These are phyloP conservation scores for Podospora sp. DNA, from an alignment of 495 filamentous ascomycete species.

Conservation along the genomic window DNA sequence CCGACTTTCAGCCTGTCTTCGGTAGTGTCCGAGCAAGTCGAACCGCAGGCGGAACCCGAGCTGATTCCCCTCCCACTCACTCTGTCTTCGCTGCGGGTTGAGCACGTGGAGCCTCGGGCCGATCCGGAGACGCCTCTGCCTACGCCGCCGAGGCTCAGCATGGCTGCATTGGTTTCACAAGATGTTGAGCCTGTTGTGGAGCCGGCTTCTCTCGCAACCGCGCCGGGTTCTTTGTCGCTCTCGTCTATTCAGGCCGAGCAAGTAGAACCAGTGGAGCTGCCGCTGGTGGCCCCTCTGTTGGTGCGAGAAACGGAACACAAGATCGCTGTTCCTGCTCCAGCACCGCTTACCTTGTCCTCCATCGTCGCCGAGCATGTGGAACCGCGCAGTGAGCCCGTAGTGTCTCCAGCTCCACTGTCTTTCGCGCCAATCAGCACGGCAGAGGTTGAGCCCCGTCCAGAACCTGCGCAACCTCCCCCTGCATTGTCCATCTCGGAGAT, in stretches of 20 bases:
- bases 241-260: slow-evolving; percentile 29
- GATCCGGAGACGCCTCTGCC: slow-evolving; percentile 28
- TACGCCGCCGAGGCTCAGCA: slow-evolving; percentile 26
- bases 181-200: slow-evolving; percentile 31
- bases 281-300: slow-evolving; percentile 11
- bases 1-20: slow-evolving; percentile 31
- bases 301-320: slow-evolving; percentile 13
- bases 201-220: slow-evolving; percentile 5
- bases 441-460: slow-evolving; percentile 32
- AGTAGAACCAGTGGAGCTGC: slow-evolving; percentile 27
- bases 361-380: slow-evolving; percentile 30
- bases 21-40: slow-evolving; percentile 33
- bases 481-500: slow-evolving; percentile 7
- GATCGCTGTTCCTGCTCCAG: slow-evolving; percentile 4
- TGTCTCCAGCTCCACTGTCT: slow-evolving; percentile 24
- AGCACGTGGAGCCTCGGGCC: slow-evolving; percentile 33
- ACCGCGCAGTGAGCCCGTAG: slow-evolving; percentile 24
- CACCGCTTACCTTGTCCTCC: slow-evolving; percentile 27
- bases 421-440: slow-evolving; percentile 34
- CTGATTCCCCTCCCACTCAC: slow-evolving; percentile 25
- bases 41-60: slow-evolving; percentile 30
- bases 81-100: slow-evolving; percentile 24
- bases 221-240: slow-evolving; percentile 27
- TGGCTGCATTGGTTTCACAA: slow-evolving; percentile 36
- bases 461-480: not conserved